Conservation (phyloP, 2,329 filamentous ascomycete genomes). For the Triangularia setosa region DNA sequence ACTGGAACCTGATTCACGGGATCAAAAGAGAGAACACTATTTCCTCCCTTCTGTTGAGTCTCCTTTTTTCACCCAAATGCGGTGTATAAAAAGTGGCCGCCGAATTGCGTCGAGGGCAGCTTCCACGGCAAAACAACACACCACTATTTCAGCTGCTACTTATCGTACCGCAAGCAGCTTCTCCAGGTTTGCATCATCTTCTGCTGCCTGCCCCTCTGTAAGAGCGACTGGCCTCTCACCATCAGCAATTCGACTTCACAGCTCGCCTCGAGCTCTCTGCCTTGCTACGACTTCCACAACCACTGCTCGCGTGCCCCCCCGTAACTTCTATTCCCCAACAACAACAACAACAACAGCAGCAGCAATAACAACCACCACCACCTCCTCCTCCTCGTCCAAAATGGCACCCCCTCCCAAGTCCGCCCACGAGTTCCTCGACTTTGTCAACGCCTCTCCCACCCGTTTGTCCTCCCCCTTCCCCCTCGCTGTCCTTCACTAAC, state of each 20-base stretch:
- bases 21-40: background rate
- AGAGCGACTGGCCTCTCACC: background rate
- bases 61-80: background rate
- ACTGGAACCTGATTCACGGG: no score
- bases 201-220: background rate
- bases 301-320: background rate
- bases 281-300: background rate
- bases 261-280: background rate
- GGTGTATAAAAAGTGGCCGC: background rate
- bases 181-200: background rate
- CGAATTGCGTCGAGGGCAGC: background rate
- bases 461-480: slow-evolving; percentile 55
- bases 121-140: background rate
- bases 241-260: background rate
- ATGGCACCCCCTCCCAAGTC: slow-evolving; percentile 51
- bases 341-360: no score
- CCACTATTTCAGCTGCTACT: background rate
- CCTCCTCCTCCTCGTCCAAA: slow-evolving; percentile 22
- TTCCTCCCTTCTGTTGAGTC: background rate
- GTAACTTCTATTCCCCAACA: no score
- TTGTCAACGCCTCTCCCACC: slow-evolving; percentile 90
- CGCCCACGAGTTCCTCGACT: slow-evolving; percentile 83
- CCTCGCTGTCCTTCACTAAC: slow-evolving; percentile 1
- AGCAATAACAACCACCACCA: no score
- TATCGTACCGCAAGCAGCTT: no score